A percentile compares a stretch with the other conserved stretches of the same genome.
These are phyloP conservation scores for Ensete ventricosum DNA, from an alignment of 176 grass and related monocot species.

Conservation along the genomic window DNA sequence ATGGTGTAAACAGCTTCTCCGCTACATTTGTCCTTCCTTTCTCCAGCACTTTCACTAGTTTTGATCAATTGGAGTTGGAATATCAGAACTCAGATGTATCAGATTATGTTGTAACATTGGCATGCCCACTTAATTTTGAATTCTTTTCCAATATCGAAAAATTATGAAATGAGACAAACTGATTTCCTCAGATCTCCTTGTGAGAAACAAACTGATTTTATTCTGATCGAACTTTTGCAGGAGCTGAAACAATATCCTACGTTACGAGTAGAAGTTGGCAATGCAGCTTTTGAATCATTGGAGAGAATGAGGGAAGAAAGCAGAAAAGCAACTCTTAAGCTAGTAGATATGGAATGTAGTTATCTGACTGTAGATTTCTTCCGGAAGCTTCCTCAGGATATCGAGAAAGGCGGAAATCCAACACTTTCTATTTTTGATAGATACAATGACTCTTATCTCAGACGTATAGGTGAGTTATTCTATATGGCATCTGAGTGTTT, in stretches of 20 bases:
- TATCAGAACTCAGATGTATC: background rate
- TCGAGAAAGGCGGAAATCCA: constrained; percentile 16
- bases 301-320: constrained; percentile 20
- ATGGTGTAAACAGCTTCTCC: background rate
- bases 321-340: constrained; percentile 11
- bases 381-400: constrained; percentile 9
- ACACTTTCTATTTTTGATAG: constrained; percentile 18
- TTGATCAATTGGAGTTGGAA: background rate
- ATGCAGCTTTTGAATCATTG: constrained; percentile 16
- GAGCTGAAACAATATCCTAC: constrained; percentile 16
- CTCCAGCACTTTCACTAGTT: background rate
- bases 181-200: background rate
- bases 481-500: background rate
- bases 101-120: background rate
- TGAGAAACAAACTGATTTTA: background rate
- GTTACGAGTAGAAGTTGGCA: constrained; percentile 12
- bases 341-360: constrained; percentile 15
- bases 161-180: background rate
- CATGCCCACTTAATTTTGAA: background rate
- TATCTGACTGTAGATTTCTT: constrained; percentile 18
- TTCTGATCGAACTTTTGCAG: background rate
- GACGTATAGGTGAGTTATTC: constrained; percentile 6
- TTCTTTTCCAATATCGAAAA: background rate
- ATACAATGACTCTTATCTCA: constrained; percentile 15
- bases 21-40: background rate